These are phyloP conservation scores for Codiaeum variegatum DNA, from an alignment of 441 rosid species.

Conservation along the genomic window DNA sequence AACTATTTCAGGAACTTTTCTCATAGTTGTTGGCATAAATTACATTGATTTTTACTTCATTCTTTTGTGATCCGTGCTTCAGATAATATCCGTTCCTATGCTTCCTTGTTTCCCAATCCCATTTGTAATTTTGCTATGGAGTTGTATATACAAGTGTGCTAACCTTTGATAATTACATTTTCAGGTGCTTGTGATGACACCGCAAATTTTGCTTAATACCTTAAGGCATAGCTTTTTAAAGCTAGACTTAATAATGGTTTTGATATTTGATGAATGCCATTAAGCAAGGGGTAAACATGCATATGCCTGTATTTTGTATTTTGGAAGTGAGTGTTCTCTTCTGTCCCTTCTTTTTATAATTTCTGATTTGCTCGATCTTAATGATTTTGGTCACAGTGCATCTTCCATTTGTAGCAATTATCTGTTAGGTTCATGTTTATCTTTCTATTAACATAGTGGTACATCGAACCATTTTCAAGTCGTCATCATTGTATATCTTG, in stretches of 20 bases:
- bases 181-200: slow-evolving; percentile 97
- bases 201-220: slow-evolving; percentile 65
- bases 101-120: not conserved
- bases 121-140: not conserved
- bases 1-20: no score
- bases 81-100: not conserved
- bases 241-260: slow-evolving; percentile 59
- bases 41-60: no score
- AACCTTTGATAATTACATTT: slow-evolving; percentile 14
- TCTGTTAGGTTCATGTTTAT: not conserved
- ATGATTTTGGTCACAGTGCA: no score
- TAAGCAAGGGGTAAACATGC: slow-evolving; percentile 69
- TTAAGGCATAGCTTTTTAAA: slow-evolving; percentile 67
- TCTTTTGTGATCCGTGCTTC: no score
- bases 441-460: not conserved
- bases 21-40: no score
- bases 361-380: not conserved
- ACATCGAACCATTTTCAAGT: not conserved
- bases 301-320: slow-evolving; percentile 72
- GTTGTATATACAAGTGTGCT: not conserved
- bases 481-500: not conserved
- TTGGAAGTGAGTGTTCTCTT: slow-evolving; percentile 52
- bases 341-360: not conserved
- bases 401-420: no score
- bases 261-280: slow-evolving; percentile 94